Conservation (phyloP, 2,329 filamentous ascomycete species). For the Aureobasidium namibiae region DNA sequence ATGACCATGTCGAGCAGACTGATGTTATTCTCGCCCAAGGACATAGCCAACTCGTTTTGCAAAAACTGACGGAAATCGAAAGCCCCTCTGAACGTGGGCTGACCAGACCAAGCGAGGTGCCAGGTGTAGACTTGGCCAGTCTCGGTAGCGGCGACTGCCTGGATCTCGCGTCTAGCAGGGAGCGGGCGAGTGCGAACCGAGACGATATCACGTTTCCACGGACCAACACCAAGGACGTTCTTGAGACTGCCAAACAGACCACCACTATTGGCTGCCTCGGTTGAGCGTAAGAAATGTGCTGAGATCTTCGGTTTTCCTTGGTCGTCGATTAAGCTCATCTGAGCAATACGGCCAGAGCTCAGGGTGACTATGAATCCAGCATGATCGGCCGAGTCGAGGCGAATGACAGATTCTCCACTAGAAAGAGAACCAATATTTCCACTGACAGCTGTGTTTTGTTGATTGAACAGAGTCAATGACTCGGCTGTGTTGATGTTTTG, state of each 20-base stretch:
- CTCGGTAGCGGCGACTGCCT: conserved; percentile 69
- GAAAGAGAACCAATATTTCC: conserved; percentile 63
- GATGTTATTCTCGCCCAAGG: conserved; percentile 48
- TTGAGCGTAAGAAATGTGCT: conserved; percentile 65
- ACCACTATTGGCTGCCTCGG: conserved; percentile 45
- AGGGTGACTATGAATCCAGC: conserved; percentile 80
- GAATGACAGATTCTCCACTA: conserved; percentile 67
- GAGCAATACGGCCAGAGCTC: conserved; percentile 77
- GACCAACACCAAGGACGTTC: conserved; percentile 61
- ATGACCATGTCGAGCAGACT: conserved; percentile 76
- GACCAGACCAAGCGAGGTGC: conserved; percentile 82
- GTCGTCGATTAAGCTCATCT: conserved; percentile 75
- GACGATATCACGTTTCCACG: conserved; percentile 67
- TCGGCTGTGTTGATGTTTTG: conserved; percentile 87
- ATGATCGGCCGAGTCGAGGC: conserved; percentile 75
- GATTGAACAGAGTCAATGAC: conserved; percentile 72
- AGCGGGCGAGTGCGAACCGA: conserved; percentile 69
- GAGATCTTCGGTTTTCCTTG: conserved; percentile 78
- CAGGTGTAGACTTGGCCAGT: conserved; percentile 75
- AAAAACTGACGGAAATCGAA: conserved; percentile 61
- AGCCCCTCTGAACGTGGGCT: conserved; percentile 65
- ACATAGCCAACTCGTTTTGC: conserved; percentile 44
- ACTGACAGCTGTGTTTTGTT: conserved; percentile 73
- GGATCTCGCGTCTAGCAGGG: conserved; percentile 70
- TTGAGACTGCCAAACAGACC: conserved; percentile 77